These are phyloP conservation scores for Plantago ovata DNA, from an alignment of 257 asterid species.

Conservation along the genomic window DNA sequence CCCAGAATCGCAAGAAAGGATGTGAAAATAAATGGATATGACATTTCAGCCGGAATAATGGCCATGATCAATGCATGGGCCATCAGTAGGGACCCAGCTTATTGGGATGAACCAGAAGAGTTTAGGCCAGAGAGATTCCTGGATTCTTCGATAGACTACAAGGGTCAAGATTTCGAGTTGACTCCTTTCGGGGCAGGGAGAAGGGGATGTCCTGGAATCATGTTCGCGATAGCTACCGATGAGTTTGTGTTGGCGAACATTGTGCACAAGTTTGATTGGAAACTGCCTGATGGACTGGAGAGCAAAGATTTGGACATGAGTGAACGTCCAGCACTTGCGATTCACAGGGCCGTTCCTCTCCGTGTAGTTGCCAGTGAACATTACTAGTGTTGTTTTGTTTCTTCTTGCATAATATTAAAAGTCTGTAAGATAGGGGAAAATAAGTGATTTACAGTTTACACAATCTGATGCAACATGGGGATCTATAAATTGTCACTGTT, in stretches of 20 bases:
- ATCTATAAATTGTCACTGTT: too few relatives aligned
- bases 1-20: slow-evolving; percentile 43
- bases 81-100: slow-evolving; percentile 34
- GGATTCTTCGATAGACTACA: slow-evolving; percentile 25
- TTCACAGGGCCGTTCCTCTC: slow-evolving; percentile 32
- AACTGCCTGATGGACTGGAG: slow-evolving; percentile 24
- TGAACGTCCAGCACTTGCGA: slow-evolving; percentile 28
- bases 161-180: slow-evolving; percentile 38
- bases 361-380: slow-evolving; percentile 16
- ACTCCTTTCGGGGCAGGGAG: slow-evolving; percentile 58
- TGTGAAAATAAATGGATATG: slow-evolving; percentile 32
- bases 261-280: slow-evolving; percentile 32
- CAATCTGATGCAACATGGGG: too few relatives aligned
- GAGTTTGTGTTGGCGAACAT: slow-evolving; percentile 43
- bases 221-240: slow-evolving; percentile 15
- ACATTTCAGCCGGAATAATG: slow-evolving; percentile 27
- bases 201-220: slow-evolving; percentile 50
- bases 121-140: slow-evolving; percentile 51
- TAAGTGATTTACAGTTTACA: too few relatives aligned
- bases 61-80: slow-evolving; percentile 53
- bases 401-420: too few relatives aligned
- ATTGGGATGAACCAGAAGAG: slow-evolving; percentile 44
- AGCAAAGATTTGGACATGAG: slow-evolving; percentile 40
- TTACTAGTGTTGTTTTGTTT: too few relatives aligned
- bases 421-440: too few relatives aligned